These are phyloP conservation scores for Macaranga tanarius DNA, from an alignment of 441 rosid species.

Conservation along the genomic window DNA sequence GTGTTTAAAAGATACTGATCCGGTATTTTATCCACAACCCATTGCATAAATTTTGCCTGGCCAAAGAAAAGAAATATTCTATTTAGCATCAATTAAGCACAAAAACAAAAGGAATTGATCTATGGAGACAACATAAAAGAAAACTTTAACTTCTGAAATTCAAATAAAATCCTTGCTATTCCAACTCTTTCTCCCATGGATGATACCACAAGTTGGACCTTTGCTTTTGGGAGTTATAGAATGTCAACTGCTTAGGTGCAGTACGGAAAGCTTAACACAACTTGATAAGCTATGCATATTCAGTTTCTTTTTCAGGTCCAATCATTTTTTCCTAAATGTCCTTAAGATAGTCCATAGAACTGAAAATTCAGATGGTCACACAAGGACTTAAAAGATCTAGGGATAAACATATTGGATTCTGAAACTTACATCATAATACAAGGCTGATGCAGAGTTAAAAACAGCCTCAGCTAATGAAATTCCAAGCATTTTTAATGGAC, in stretches of 20 bases:
- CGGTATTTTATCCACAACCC: slow-evolving; percentile 85
- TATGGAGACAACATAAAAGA: no score
- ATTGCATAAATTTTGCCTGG: slow-evolving; percentile 85
- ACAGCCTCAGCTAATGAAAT: slow-evolving; percentile 85
- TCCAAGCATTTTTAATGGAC: slow-evolving; percentile 76
- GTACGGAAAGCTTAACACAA: background rate
- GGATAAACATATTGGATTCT: background rate
- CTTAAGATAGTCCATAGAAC: no score
- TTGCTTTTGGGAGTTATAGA: background rate
- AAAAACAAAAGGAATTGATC: background rate
- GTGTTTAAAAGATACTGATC: slow-evolving; percentile 85
- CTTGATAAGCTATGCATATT: background rate
- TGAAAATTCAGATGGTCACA: slow-evolving; percentile 4
- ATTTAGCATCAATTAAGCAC: slow-evolving; percentile 15
- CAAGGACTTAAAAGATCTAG: background rate
- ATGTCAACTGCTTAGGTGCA: background rate
- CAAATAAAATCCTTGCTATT: background rate
- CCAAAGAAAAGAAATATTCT: slow-evolving; percentile 22
- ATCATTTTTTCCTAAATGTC: slow-evolving; percentile 2
- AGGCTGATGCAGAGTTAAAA: slow-evolving; percentile 77
- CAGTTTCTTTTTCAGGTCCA: background rate
- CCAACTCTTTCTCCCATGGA: background rate
- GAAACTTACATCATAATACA: slow-evolving; percentile 81
- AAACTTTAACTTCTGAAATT: background rate
- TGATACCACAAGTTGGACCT: slow-evolving; percentile 1